Percentiles rank a stretch among this genome's conserved stretches.
phyloP scores from a whole-genome alignment of 345 rosid species.

The Carallia pectinifolia region DNA sequence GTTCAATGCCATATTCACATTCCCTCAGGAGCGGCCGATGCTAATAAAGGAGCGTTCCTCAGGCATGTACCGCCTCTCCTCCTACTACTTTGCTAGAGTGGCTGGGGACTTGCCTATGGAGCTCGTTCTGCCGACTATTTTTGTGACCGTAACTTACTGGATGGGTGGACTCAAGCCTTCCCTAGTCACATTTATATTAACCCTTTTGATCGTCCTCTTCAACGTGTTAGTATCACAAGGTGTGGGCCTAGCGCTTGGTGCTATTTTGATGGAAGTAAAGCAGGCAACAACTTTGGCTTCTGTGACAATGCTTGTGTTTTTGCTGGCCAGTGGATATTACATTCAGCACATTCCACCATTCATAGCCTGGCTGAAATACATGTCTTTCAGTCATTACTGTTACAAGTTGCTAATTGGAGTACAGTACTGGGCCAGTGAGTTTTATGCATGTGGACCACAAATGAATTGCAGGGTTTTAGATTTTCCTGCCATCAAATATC shows the following conservation, averaged over 20 bases:
- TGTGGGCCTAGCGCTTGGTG: constrained; percentile 81
- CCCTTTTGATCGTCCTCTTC: constrained; percentile 63
- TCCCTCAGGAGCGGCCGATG: constrained; percentile 88
- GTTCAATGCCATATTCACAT: constrained; percentile 72
- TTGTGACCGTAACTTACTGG: constrained; percentile 77
- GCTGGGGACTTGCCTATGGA: constrained; percentile 96
- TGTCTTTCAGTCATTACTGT: constrained; percentile 83
- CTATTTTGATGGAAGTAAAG: constrained; percentile 76
- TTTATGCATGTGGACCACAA: constrained; percentile 54
- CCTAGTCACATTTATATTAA: constrained; percentile 49
- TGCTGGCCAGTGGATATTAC: constrained; percentile 87
- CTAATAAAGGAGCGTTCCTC: constrained; percentile 86
- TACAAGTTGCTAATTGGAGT: constrained; percentile 80
- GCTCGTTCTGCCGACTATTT: constrained; percentile 80
- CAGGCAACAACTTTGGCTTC: constrained; percentile 83
- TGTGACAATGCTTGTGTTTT: constrained; percentile 75
- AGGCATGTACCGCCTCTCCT: constrained; percentile 86
- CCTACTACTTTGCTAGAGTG: constrained; percentile 71
- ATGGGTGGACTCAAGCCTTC: constrained; percentile 96
- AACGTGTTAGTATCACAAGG: constrained; percentile 87
- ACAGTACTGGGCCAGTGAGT: constrained; percentile 63
- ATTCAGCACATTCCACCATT: constrained; percentile 77
- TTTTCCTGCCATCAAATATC: constrained; percentile 58
- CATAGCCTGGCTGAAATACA: constrained; percentile 82
- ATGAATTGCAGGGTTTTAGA: constrained; percentile 65